Base-by-base conservation (phyloP, 2,329 filamentous ascomycete genomes). In the Hymenoscyphus linearis region DNA sequence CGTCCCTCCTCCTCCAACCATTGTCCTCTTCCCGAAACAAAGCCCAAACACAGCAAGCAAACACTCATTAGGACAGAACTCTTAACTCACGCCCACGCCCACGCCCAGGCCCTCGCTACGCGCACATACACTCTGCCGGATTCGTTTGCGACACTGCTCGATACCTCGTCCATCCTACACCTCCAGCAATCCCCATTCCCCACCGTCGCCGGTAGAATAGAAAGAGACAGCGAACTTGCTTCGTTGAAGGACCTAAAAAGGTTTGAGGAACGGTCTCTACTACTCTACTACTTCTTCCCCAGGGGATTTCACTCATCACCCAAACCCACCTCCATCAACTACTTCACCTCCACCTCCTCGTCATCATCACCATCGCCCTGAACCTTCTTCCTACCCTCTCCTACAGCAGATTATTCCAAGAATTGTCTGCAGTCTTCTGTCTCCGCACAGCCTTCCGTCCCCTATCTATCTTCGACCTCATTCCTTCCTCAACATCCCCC, bases 401-500 rank as follows among this genome's bases (percentile, higher is more conserved):
- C 55, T 60, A 59, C 68, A 70, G 65, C 65, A 68, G 63, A 50
- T 25, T 58, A 36, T 62, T 63, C 64, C 61, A 65, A 67, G 63
- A 66, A 61, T 55, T 58, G 58, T 64, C 63, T 65, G 13, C 25
- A 13, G 58, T 64, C 63, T 65, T 64, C 64, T 66, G 61, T 70
- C 67, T 68, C 71, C 74, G 76, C 69, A 69, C 69, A 73, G 71
- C 70, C 74, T 64, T 62, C 69, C 73, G 72, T 70, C 74, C 64
- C 64, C 65, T 67, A 59, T 37, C 56, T 65, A 69, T 31, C 31
- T 31, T 31, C 71, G 67, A 68, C 67, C 58, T 65, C 65, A 62
- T 69, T 70, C 67, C 71, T 67, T 73, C 71, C 60, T 69, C 69
- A 71, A 62, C 71, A 68, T 66, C 66, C 68, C 66, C 67, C 16